Base-by-base conservation (phyloP, 176 grass and related monocot species). In the Zoysia pacifica region DNA sequence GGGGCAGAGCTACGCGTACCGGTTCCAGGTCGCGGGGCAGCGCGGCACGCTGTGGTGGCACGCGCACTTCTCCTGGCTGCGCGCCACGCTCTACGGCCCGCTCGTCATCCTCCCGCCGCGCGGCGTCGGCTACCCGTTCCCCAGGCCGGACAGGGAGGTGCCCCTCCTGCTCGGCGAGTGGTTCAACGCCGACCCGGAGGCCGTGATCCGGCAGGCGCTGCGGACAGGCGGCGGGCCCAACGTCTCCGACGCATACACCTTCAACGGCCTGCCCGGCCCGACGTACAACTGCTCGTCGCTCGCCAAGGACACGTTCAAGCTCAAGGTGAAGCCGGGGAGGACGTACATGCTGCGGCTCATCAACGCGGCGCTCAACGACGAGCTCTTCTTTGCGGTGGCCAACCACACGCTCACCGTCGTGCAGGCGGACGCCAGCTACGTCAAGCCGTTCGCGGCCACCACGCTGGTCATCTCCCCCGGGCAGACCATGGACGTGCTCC, bases 161-260 rank as follows among this genome's bases (percentile, higher is more conserved):
- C 84, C 91, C 43, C 41, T 93, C 84, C 74, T 93, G 72, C 60
- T 93, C 62, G 90, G 91, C 19, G 93, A 97, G 86, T 97, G 93
- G 93, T 97, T 89, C 86, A 91, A 91, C 78, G 83, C 83, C 8
- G 90, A 97, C 72, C 85, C 93, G 42, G 93, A 97, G 83, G 90
- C 88, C 0, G 78, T 97, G 1, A 89, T 97, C 68, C 69, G 1
- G 19, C 90, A 97, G 68, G 91, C 93, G 9, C 58, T 97, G 79
- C 86, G 36, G 11, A 89, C 86, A 9, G 93, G 93, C 40, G 84
- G 83, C 1, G 93, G 88, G 0, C 94, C 94, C 2, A 97, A 97
- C 61, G 94, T 97, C 46, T 97, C 94, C 15, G 91, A 93, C 85
- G 88, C 93, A 3, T 97, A 93, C 79, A 93, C 86, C 50, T 86